Conservation (phyloP, 202 grass and related monocot species). For the Panicum hallii region DNA sequence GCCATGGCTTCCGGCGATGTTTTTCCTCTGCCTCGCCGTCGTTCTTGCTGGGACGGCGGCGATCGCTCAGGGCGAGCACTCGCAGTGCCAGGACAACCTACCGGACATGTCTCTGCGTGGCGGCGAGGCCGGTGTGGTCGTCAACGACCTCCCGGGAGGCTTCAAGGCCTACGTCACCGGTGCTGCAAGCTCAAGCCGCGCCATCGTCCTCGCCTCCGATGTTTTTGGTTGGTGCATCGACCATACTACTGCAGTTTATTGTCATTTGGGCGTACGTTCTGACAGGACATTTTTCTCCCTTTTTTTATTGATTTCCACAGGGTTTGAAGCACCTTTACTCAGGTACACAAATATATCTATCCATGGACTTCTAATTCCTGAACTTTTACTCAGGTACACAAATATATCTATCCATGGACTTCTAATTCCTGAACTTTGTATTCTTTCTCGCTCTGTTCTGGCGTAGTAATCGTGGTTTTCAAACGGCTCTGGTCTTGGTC, state of each 20-base stretch:
- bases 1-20: neutral
- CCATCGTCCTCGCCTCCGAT: slow-evolving; percentile 46
- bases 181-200: neutral
- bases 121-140: slow-evolving; percentile 1
- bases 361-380: no score
- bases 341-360: neutral
- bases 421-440: neutral
- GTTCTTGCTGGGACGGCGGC: neutral
- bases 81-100: slow-evolving; percentile 31
- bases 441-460: neutral
- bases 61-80: neutral
- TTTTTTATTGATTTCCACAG: neutral
- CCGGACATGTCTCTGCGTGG: slow-evolving; percentile 18
- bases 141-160: slow-evolving; percentile 33
- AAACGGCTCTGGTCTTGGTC: neutral
- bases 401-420: no score
- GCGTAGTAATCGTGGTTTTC: neutral
- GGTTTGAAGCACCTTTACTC: slow-evolving; percentile 34
- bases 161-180: slow-evolving; percentile 48
- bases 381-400: slow-evolving; percentile 8
- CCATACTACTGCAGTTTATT: neutral
- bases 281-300: neutral
- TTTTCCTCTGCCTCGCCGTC: slow-evolving; percentile 22
- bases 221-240: neutral
- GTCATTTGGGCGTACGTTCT: neutral